Evolutionary conservation across 2,329 filamentous ascomycete genomes (phyloP).

Genomic region (Huntiella decipiens): DNA sequence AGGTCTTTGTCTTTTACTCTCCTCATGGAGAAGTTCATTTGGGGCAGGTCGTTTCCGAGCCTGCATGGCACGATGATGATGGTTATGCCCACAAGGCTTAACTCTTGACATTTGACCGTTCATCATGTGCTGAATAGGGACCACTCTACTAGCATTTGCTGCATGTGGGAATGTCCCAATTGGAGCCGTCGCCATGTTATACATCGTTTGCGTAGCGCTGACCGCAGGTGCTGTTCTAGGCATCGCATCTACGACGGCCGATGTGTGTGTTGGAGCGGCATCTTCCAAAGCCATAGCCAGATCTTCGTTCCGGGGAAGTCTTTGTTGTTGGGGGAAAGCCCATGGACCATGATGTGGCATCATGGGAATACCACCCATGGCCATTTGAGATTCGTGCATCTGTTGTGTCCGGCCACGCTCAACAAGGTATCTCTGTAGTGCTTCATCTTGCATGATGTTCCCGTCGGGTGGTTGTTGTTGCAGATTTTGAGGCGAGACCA

Average conservation of each 20-base stretch:
- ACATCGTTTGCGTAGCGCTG: not conserved
- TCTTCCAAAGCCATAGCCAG: slow-evolving; percentile 4
- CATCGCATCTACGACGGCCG: slow-evolving; percentile 9
- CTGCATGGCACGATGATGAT: not conserved
- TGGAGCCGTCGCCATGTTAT: not conserved
- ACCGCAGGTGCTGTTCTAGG: slow-evolving; percentile 1
- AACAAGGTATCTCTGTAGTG: not conserved
- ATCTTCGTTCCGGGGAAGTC: not conserved
- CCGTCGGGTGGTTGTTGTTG: not conserved
- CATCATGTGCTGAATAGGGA: no score
- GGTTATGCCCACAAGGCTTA: not conserved
- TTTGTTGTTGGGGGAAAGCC: not conserved
- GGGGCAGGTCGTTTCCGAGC: not conserved
- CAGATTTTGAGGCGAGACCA: not conserved
- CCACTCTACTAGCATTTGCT: no score
- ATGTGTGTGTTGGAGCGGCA: slow-evolving; percentile 7
- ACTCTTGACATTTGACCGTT: not conserved
- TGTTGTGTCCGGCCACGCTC: not conserved
- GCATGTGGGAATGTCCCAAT: not conserved
- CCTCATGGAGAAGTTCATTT: not conserved
- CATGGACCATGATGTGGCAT: not conserved
- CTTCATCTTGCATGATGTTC: not conserved
- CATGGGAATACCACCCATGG: not conserved
- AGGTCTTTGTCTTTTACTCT: not conserved
- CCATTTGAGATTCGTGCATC: not conserved